A percentile compares a stretch with the other conserved stretches of the same genome.
These are phyloP conservation scores for Myxozyma monticola DNA, from an alignment of 805 yeast genomes.

Conservation along the genomic window DNA sequence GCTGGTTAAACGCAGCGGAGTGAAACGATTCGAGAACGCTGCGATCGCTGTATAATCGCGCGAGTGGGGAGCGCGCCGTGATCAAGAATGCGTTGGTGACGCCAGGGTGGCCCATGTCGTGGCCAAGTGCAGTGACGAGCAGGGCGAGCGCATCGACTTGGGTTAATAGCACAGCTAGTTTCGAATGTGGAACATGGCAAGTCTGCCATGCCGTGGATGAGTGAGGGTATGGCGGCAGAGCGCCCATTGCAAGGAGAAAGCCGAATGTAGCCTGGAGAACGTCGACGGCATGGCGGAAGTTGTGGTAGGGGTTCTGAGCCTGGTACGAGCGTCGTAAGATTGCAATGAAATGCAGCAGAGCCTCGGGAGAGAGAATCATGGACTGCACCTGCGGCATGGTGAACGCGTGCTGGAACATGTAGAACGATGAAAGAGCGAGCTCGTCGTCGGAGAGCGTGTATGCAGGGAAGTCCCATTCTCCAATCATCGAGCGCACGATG, in stretches of 20 bases:
- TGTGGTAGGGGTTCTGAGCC: constrained; percentile 87
- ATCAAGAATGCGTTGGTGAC: constrained; percentile 76
- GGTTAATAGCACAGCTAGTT: constrained; percentile 23
- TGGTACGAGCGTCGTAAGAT: constrained; percentile 76
- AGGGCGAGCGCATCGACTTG: constrained; percentile 57
- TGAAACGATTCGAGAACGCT: constrained; percentile 86
- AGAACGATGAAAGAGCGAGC: constrained; percentile 42
- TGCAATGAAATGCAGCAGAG: constrained; percentile 59
- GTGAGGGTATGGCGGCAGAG: constrained; percentile 40
- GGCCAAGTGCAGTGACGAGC: constrained; percentile 84
- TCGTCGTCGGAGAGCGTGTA: constrained; percentile 27
- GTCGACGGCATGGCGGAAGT: constrained; percentile 93
- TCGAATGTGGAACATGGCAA: not conserved
- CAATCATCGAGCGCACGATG: constrained; percentile 6
- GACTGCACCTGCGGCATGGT: constrained; percentile 28
- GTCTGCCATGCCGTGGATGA: not conserved
- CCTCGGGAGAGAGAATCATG: constrained; percentile 40
- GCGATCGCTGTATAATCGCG: constrained; percentile 58
- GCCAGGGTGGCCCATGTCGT: constrained; percentile 96
- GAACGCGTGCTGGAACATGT: constrained; percentile 52
- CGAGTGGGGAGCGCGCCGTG: constrained; percentile 60
- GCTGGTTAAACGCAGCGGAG: constrained; percentile 57
- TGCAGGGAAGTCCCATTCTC: constrained; percentile 29
- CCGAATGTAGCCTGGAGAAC: constrained; percentile 87
- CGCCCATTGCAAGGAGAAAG: constrained; percentile 44